Evolutionary conservation across 208 protist species (phyloP), one percentile per base, ranked within the genome.

Genomic region (Crithidia fasciculata): DNA sequence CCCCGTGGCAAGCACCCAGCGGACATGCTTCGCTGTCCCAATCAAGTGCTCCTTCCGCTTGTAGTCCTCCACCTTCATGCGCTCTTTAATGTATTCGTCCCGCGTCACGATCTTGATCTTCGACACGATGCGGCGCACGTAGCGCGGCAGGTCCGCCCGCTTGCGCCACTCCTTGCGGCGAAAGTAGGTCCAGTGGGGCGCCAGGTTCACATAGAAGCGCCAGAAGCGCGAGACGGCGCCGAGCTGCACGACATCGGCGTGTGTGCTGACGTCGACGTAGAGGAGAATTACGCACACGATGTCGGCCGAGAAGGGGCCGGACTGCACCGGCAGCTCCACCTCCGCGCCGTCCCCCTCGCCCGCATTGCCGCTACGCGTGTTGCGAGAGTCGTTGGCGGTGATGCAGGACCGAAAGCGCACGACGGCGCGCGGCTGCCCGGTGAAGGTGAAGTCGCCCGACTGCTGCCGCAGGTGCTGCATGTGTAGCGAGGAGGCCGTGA

Each of bases 151-250:
- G 56, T 91, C 75, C 19, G 77, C 68, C 64, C 82, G 82, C 40
- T 76, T 69, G 19, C 76, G 69, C 88, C 89, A 94, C 55, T 85
- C 74, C 58, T 79, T 81, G 8, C 84, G 81, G 5, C 84, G 68
- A 50, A 91, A 90, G 81, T 89, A 88, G 5, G 92, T 91, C 89
- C 92, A 96, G 74, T 96, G 89, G 4, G 92, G 92, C 5, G 87
- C 84, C 28, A 87, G 83, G 70, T 96, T 94, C 55, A 68, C 80
- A 69, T 93, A 90, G 67, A 86, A 94, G 67, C 80, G 84, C 89
- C 92, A 96, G 69, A 92, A 93, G 53, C 76, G 83, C 60, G 84
- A 96, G 10, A 83, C 80, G 43, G 76, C 60, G 74, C 92, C 75
- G 41, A 93, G 74, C 19, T 89, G 68, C 13, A 95, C 60, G 16